Evolutionary conservation across 192 early-diverging fungal species (phyloP), one percentile per base, ranked within the genome.

Genomic region (Chytriomyces sp.): DNA sequence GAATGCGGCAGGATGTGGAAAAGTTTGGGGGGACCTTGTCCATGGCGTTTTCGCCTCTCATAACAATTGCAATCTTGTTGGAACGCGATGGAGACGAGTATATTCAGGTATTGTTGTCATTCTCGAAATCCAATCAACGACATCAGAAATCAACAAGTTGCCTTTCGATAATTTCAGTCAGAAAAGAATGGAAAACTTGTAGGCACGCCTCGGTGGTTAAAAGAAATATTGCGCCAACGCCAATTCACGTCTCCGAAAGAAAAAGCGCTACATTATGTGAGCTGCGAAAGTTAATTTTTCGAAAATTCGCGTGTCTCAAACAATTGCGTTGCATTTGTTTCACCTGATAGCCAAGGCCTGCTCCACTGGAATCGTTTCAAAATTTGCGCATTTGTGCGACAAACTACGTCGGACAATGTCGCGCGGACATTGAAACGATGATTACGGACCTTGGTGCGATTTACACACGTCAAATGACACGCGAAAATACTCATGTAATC

Each of bases 401-500:
- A 44, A 91, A 93, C 26, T 96, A 96, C 80, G 85, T 77, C 6
- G 91, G 90, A 0, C 83, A 79, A 47, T 77, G 91, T 10, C 86
- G 93, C 16, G 84, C 88, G 45, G 92, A 93, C 80, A 77, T 96
- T 7, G 82, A 84, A 11, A 81, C 82, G 9, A 80, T 96, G 82
- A 82, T 93, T 43, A 60, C 80, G 16, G 84, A 83, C 0, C 74
- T 90, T 45, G 94, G 94, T 7, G 93, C 85, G 3, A 81, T 65
- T 63, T 94, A 87, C 74, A 92, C 91, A 18, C 81, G 88, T 7
- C 78, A 84, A 5, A 78, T 96, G 80, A 87, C 91, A 50, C 62
- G 73, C 7, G 83, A 83, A 13, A 94, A 91, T 45, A 96, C 94
- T 0, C 94, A 94, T 79, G 74, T 96, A 61, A 88, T 96, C 1